phyloP scores from a whole-genome alignment of 2,329 filamentous ascomycete genomes.

The Apiospora rasikravindrae region DNA sequence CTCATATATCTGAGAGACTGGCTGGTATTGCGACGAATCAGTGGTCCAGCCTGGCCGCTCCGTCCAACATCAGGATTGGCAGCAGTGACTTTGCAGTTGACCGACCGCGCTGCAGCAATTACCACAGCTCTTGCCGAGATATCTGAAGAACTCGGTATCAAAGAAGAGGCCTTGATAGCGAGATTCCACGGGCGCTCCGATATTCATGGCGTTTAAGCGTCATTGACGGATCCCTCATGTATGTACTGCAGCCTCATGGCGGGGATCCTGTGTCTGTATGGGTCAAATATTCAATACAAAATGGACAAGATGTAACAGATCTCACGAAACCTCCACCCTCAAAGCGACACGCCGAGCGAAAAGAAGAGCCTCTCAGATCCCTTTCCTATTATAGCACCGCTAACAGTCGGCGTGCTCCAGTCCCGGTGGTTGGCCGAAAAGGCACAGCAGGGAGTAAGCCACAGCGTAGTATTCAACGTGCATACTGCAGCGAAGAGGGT shows the following conservation, averaged over 20 bases:
- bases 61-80: not conserved
- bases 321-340: not conserved
- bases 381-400: constrained; percentile 6
- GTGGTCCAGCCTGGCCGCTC: not conserved
- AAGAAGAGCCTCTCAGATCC: not conserved
- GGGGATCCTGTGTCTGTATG: not conserved
- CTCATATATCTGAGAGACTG: not conserved
- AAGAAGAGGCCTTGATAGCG: not conserved
- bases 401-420: not conserved
- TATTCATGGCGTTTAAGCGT: not conserved
- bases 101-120: not conserved
- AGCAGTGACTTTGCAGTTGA: not conserved
- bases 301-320: not conserved
- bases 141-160: not conserved
- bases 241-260: not conserved
- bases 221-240: not conserved
- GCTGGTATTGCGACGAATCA: not conserved
- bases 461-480: not conserved
- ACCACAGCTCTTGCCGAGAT: not conserved
- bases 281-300: not conserved
- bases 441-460: not conserved
- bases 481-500: constrained; percentile 5
- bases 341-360: not conserved
- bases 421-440: not conserved
- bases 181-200: not conserved